Percentiles rank a stretch among this genome's conserved stretches.
Conservation (phyloP, 2,329 filamentous ascomycete species). For the Trichoderma afroharzianum region DNA sequence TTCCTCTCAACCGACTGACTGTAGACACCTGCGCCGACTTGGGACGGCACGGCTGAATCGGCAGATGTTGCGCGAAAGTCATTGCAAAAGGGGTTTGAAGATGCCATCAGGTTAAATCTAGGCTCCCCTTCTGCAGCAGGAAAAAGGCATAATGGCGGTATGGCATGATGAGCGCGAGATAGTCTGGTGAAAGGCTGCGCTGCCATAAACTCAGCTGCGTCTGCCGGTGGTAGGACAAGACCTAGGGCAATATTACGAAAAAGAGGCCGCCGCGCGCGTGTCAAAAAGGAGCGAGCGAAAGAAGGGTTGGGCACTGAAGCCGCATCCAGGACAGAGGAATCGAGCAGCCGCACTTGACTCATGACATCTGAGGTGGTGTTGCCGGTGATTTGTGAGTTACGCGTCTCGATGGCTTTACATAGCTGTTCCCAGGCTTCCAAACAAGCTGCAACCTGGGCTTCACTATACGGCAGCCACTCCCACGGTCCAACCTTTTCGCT, state of each 20-base stretch:
- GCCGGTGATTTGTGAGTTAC: background rate
- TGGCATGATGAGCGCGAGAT: background rate
- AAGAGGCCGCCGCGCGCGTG: constrained; percentile 13
- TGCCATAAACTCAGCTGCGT: background rate
- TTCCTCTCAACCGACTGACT: background rate
- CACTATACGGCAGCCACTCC: constrained; percentile 27
- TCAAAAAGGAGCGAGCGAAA: constrained; percentile 16
- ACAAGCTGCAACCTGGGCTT: constrained; percentile 25
- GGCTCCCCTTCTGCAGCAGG: background rate
- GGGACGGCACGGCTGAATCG: background rate
- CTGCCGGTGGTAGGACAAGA: constrained; percentile 10
- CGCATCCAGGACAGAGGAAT: background rate
- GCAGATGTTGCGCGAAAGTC: background rate
- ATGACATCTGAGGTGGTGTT: background rate
- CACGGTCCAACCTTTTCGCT: constrained; percentile 27
- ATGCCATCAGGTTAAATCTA: background rate
- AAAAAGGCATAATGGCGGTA: background rate
- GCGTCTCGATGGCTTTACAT: constrained; percentile 13
- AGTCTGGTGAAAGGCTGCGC: background rate
- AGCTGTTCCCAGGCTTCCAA: constrained; percentile 27
- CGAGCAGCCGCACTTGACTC: background rate
- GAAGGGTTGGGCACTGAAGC: background rate
- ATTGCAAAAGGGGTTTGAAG: background rate
- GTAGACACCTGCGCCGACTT: background rate
- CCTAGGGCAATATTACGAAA: constrained; percentile 15